Evolutionary conservation across 2,329 filamentous ascomycete genomes (phyloP), one percentile per base, ranked within the genome.

Genomic region (Penicillium sclerotigenum): DNA sequence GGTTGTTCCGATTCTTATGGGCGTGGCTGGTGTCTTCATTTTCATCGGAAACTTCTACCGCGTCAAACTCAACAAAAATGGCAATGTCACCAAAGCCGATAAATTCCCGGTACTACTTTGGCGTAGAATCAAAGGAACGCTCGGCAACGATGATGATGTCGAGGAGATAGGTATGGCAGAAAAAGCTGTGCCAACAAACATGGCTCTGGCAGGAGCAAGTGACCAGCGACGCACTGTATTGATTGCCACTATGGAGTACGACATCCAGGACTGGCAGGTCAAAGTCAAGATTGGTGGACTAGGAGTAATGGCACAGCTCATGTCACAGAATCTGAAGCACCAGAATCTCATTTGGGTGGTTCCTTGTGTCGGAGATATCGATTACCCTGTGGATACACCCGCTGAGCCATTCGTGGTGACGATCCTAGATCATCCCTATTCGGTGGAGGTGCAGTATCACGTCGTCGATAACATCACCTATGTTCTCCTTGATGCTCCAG

Each of bases 231-330:
- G 82, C 11, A 87, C 80, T 41, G 82, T 87, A 3, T 77, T 88
- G 33, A 87, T 88, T 52, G 86, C 84, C 14, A 88, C 86, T n/a
- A 87, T 88, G 83, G 86, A 88, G 69, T 88, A 88, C 70, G 84
- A 88, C 60, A 88, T 88, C 58, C 83, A 86, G 57, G 86, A 88
- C 65, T 88, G 86, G 83, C 78, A 73, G 7, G 85, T 88, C 73
- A 88, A 87, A 72, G 85, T 88, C 72, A 88, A 88, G 73, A 88
- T 88, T 49, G 86, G 86, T 62, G 86, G 86, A 63, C 77, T 88
- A 4, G 86, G 86, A 72, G 85, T 87, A 59, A 88, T 88, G 86
- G 85, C 86, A 26, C 83, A 86, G 62, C 74, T 88, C 1, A 88
- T 88, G 85, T 84, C 83, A 16, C 85, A 86, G 66, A 82, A 84